Evolutionary conservation across 2,329 filamentous ascomycete genomes (phyloP).

Genomic region (Graphilbum fragrans): DNA sequence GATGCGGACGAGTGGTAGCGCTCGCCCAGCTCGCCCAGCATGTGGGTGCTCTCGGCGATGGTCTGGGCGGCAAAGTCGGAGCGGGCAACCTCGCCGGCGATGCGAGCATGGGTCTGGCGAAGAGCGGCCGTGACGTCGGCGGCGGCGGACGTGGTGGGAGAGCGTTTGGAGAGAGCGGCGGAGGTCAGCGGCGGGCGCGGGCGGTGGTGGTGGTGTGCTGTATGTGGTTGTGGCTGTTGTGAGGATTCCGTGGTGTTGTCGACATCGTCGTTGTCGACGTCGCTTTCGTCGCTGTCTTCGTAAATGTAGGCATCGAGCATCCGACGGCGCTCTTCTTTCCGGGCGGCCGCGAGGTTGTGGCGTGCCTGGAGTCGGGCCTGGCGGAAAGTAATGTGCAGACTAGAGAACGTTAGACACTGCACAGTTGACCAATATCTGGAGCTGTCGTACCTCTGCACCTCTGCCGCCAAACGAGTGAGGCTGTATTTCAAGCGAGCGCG

Average conservation of each 20-base stretch:
- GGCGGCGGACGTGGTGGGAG: constrained; percentile 59
- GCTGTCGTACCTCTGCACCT: constrained; percentile 53
- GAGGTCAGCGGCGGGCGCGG: constrained; percentile 13
- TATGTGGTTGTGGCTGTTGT: constrained; percentile 14
- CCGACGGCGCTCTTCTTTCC: constrained; percentile 63
- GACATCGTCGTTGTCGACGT: constrained; percentile 11
- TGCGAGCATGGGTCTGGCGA: constrained; percentile 73
- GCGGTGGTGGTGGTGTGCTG: constrained; percentile 1
- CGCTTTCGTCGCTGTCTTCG: constrained; percentile 16
- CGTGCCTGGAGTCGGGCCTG: constrained; percentile 73
- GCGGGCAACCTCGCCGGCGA: constrained; percentile 71
- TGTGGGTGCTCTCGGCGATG: constrained; percentile 69
- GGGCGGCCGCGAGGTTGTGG: constrained; percentile 59
- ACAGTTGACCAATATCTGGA: not conserved
- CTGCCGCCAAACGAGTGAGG: constrained; percentile 52
- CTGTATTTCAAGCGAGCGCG: constrained; percentile 55
- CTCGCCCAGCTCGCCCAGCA: constrained; percentile 68
- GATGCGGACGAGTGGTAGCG: constrained; percentile 74
- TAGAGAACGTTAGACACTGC: constrained; percentile 13
- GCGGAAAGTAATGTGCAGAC: constrained; percentile 57
- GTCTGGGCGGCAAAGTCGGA: constrained; percentile 87
- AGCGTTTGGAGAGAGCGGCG: constrained; percentile 31
- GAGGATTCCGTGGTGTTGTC: constrained; percentile 13
- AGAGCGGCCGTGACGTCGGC: constrained; percentile 76
- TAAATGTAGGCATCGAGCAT: constrained; percentile 51